phyloP scores from a whole-genome alignment of 2,329 filamentous ascomycete species.

The Trichoderma hamatum region DNA sequence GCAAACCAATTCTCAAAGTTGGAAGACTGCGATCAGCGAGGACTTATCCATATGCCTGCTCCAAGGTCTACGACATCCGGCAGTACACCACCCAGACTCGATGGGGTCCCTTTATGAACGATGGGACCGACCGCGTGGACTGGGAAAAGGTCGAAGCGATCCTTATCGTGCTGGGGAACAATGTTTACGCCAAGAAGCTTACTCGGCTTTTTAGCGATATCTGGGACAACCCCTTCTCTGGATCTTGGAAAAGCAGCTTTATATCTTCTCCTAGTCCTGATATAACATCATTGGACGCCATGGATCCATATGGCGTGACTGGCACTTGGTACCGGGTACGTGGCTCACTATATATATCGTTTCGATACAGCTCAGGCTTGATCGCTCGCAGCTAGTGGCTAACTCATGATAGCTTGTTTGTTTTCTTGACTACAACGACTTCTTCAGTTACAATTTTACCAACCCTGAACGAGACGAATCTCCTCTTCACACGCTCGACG shows the following conservation, averaged over 20 bases:
- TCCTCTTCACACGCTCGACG: constrained; percentile 58
- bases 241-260: constrained; percentile 57
- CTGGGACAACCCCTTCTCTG: constrained; percentile 61
- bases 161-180: constrained; percentile 68
- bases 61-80: constrained; percentile 73
- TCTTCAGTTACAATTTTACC: constrained; percentile 72
- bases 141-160: constrained; percentile 82
- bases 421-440: constrained; percentile 69
- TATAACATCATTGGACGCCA: constrained; percentile 49
- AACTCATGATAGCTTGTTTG: constrained; percentile 44
- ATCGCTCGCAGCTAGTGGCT: constrained; percentile 27
- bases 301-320: constrained; percentile 71
- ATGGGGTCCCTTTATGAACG: constrained; percentile 74
- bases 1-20: constrained; percentile 56
- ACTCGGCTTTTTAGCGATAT: constrained; percentile 53
- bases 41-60: constrained; percentile 64
- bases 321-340: constrained; percentile 72
- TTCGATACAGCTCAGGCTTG: not conserved
- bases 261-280: constrained; percentile 42
- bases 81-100: constrained; percentile 62
- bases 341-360: constrained; percentile 13
- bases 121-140: constrained; percentile 65
- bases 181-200: constrained; percentile 56
- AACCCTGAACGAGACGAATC: constrained; percentile 46
- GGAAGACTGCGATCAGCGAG: constrained; percentile 42